Evolutionary conservation across 768 basidiomycete genomes (phyloP).

Genomic region (Lentinula aciculospora): DNA sequence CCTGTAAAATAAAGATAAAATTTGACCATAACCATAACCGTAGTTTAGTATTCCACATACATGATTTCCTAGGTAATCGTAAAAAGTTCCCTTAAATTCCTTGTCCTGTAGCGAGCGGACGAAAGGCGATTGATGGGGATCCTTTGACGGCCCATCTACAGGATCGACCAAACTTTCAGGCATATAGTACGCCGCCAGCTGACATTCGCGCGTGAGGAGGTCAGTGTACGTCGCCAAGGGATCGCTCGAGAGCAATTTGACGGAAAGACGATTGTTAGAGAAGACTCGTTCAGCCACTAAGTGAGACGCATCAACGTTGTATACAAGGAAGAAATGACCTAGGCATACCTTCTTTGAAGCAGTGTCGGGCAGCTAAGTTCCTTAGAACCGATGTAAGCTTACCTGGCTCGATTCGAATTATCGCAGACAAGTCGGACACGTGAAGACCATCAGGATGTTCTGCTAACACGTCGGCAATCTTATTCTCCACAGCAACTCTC

Average conservation of each 20-base stretch:
- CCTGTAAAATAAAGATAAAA: neutral
- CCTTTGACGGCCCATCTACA: slow-evolving; percentile 11
- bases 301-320: too few species aligned
- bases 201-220: slow-evolving; percentile 11
- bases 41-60: slow-evolving; percentile 9
- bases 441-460: neutral
- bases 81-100: slow-evolving; percentile 15
- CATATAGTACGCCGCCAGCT: slow-evolving; percentile 15
- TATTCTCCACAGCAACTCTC: neutral
- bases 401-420: neutral
- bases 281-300: slow-evolving; percentile 9
- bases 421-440: neutral
- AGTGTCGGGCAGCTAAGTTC: neutral
- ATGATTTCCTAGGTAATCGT: slow-evolving; percentile 17
- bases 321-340: too few species aligned
- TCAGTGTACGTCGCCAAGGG: slow-evolving; percentile 12
- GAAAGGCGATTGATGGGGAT: slow-evolving; percentile 15
- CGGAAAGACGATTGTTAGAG: neutral
- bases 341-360: neutral
- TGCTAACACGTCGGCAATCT: neutral
- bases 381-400: neutral
- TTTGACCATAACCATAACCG: neutral
- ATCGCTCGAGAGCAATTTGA: slow-evolving; percentile 12
- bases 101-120: slow-evolving; percentile 14
- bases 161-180: slow-evolving; percentile 23